Evolutionary conservation across 345 rosid species (phyloP).

Genomic region (Pistacia integerrima): DNA sequence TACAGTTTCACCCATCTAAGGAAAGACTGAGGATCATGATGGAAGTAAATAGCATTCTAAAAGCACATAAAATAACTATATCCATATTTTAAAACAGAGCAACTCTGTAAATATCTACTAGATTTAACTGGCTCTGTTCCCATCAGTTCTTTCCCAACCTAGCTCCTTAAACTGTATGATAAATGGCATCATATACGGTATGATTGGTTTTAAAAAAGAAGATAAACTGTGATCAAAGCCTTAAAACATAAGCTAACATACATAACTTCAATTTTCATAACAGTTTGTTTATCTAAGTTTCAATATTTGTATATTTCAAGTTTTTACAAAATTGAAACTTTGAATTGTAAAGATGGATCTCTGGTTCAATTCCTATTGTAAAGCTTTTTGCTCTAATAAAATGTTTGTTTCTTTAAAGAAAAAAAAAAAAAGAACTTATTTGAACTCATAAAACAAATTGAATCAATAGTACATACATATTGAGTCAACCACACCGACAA

Average conservation of each 20-base stretch:
- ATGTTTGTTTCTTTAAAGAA: too few species aligned
- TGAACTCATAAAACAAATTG: too few species aligned
- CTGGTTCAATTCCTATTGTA: too few species aligned
- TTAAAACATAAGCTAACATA: not conserved
- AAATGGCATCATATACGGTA: not conserved
- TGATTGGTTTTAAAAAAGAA: not conserved
- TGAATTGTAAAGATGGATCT: not conserved
- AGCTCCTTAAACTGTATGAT: not conserved
- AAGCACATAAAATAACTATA: not conserved
- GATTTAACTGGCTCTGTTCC: not conserved
- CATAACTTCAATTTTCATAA: not conserved
- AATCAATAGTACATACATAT: too few species aligned
- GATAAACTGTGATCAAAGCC: not conserved
- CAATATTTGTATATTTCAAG: too few species aligned
- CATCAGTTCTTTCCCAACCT: not conserved
- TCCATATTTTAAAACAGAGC: not conserved
- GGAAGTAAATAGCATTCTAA: not conserved
- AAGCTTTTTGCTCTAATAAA: too few species aligned
- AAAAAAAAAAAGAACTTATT: too few species aligned
- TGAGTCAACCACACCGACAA: too few species aligned
- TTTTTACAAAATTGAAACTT: not conserved
- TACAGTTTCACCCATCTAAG: not conserved
- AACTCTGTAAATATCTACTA: not conserved
- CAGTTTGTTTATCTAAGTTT: not conserved
- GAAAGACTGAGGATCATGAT: not conserved